Conservation (phyloP, 78 protist genomes). For the Salpingoeca rosetta region DNA sequence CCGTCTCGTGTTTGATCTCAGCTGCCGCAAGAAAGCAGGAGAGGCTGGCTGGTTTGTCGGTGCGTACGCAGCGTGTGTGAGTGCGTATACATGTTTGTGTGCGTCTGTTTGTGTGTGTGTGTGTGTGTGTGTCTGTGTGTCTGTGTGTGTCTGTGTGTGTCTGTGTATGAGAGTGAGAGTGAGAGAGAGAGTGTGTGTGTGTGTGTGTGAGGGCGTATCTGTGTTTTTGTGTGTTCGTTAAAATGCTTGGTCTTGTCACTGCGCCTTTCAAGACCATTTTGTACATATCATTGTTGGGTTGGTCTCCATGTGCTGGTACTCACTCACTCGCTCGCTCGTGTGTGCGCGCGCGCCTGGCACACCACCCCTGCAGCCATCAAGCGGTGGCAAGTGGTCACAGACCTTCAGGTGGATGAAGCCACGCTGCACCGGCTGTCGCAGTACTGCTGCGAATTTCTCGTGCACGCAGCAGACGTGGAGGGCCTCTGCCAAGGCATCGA, state of each 20-base stretch:
- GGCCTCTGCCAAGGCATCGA: conserved; percentile 24
- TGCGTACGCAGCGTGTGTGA: neutral
- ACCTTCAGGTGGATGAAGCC: neutral
- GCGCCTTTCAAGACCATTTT: no score
- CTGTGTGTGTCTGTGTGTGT: neutral
- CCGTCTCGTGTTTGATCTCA: conserved; percentile 22
- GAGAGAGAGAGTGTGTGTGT: neutral
- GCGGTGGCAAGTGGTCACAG: neutral
- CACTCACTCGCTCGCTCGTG: no score
- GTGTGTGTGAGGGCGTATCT: no score
- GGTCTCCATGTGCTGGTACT: no score
- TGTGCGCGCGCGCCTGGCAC: no score
- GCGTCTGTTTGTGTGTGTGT: no score
- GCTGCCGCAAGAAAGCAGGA: no score
- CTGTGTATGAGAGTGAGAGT: neutral
- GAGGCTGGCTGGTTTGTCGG: no score
- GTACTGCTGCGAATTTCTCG: conserved; percentile 32
- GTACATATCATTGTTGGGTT: no score
- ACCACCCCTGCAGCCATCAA: no score
- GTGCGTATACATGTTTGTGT: neutral
- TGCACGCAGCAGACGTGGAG: conserved; percentile 52
- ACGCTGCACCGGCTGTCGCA: conserved; percentile 6
- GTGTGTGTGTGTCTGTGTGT: neutral
- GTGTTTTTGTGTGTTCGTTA: no score
- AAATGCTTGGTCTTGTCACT: no score